These are phyloP conservation scores for Alternaria alternata DNA, from an alignment of 2,329 filamentous ascomycete genomes.

Conservation along the genomic window DNA sequence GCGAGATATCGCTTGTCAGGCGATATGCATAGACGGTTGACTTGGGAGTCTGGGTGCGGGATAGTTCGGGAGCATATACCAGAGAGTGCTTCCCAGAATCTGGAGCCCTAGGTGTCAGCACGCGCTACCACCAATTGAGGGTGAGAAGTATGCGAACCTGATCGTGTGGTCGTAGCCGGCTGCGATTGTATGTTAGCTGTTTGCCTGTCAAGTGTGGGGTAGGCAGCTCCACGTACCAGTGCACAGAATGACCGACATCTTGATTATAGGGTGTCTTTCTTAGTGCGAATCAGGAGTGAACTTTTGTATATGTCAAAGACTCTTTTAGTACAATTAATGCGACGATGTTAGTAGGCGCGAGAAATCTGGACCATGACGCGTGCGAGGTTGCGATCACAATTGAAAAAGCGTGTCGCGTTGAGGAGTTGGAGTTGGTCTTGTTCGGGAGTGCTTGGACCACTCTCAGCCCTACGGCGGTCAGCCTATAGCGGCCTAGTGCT, in stretches of 20 bases:
- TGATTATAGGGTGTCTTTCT: constrained; percentile 1
- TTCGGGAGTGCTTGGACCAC: constrained; percentile 23
- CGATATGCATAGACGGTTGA: constrained; percentile 97
- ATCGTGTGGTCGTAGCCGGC: constrained; percentile 81
- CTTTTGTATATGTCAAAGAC: background rate
- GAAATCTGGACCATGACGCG: constrained; percentile 9
- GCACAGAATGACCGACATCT: constrained; percentile 73
- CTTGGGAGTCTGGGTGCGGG: constrained; percentile 96
- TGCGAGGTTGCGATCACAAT: constrained; percentile 11
- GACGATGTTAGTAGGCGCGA: constrained; percentile 6
- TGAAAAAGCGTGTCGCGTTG: constrained; percentile 10
- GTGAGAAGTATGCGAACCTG: constrained; percentile 59
- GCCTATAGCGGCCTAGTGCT: constrained; percentile 15
- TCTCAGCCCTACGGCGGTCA: constrained; percentile 20
- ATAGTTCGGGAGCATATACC: constrained; percentile 98
- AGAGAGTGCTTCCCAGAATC: constrained; percentile 98
- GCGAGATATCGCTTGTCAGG: constrained; percentile 97
- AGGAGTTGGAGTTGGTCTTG: constrained; percentile 18
- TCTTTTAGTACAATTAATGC: constrained; percentile 5
- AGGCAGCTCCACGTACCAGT: constrained; percentile 61
- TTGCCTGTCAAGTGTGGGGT: constrained; percentile 18
- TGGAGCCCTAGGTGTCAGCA: constrained; percentile 50
- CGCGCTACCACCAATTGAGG: background rate
- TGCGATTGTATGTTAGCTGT: constrained; percentile 45
- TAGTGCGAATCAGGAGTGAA: background rate